Conservation (phyloP, 1,284 basidiomycete species). For the Coniophora puteana region DNA sequence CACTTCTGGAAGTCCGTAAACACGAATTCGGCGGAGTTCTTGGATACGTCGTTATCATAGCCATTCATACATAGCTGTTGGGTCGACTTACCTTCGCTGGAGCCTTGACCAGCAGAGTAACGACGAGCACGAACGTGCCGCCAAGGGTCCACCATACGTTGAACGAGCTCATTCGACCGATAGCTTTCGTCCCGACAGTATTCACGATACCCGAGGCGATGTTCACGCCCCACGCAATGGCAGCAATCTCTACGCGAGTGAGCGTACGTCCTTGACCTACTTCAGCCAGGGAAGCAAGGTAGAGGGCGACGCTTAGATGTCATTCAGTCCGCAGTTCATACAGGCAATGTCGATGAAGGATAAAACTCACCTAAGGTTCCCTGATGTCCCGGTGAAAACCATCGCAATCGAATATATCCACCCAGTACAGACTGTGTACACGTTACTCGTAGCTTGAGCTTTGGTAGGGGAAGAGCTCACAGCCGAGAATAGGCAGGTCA, state of each 20-base stretch:
- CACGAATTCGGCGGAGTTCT: constrained; percentile 53
- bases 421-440: constrained; percentile 45
- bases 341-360: constrained; percentile 1
- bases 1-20: constrained; percentile 60
- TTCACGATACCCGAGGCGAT: constrained; percentile 52
- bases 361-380: constrained; percentile 45
- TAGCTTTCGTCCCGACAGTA: constrained; percentile 52
- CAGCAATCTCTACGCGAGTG: constrained; percentile 47
- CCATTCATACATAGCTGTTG: not conserved
- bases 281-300: constrained; percentile 51
- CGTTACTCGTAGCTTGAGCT: constrained; percentile 2
- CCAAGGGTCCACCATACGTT: constrained; percentile 62
- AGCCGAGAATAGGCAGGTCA: constrained; percentile 49
- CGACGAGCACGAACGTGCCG: constrained; percentile 55
- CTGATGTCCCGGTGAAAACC: constrained; percentile 59
- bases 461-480: constrained; percentile 33
- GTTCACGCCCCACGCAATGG: constrained; percentile 57
- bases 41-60: not conserved
- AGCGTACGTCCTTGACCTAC: constrained; percentile 43
- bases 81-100: constrained; percentile 41
- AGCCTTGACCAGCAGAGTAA: constrained; percentile 52
- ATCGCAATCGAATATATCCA: constrained; percentile 62
- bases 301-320: constrained; percentile 45
- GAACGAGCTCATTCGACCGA: constrained; percentile 53
- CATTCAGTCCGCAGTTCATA: not conserved